A percentile compares a stretch with the other conserved stretches of the same genome.
These are phyloP conservation scores for Microdochium paspali DNA, from an alignment of 2,329 filamentous ascomycete genomes.

Conservation along the genomic window DNA sequence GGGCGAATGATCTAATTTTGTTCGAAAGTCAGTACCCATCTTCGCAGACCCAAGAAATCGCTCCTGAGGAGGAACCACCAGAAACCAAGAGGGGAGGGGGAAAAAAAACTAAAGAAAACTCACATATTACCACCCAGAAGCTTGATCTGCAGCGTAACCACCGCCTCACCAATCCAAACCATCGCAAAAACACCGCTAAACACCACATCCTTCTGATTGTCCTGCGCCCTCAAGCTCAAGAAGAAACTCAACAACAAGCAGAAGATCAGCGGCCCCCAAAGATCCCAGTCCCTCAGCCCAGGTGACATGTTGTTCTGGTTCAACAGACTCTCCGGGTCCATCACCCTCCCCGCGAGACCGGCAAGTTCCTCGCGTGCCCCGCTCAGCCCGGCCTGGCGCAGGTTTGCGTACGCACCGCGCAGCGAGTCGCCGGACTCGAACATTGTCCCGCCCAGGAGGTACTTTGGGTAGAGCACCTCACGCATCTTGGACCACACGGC, in stretches of 20 bases:
- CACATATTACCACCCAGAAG: constrained; percentile 94
- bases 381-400: constrained; percentile 47
- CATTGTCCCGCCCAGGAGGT: constrained; percentile 68
- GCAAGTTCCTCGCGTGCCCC: constrained; percentile 54
- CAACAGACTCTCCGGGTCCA: constrained; percentile 54
- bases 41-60: too few relatives aligned
- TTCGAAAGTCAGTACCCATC: too few relatives aligned
- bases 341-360: constrained; percentile 49
- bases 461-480: constrained; percentile 93
- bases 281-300: constrained; percentile 89
- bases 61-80: too few relatives aligned
- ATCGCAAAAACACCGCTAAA: constrained; percentile 96
- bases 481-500: constrained; percentile 98
- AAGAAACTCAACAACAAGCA: constrained; percentile 60
- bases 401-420: constrained; percentile 52
- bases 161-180: constrained; percentile 93
- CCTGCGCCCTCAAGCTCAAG: constrained; percentile 63
- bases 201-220: constrained; percentile 75
- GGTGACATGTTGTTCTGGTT: constrained; percentile 70
- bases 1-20: constrained; percentile 75
- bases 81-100: neutral
- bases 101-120: constrained; percentile 26
- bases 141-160: constrained; percentile 97
- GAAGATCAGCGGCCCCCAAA: constrained; percentile 85
- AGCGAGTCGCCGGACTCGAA: constrained; percentile 40